Evolutionary conservation across 2,329 filamentous ascomycete genomes (phyloP).

Genomic region (Parascedosporium putredinis): DNA sequence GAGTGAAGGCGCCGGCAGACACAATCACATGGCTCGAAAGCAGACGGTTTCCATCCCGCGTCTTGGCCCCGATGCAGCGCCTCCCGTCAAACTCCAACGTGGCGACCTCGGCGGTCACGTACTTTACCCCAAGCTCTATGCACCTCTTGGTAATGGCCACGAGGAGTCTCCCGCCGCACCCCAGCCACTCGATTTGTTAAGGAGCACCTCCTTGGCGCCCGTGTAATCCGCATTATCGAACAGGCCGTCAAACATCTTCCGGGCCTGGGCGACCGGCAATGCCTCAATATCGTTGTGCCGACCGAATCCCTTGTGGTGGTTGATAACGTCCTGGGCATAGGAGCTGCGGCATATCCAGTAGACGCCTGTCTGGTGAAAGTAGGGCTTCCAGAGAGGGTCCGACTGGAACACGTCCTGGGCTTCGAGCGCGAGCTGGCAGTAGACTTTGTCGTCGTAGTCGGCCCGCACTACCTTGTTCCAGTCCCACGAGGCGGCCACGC

Average conservation of each 20-base stretch:
- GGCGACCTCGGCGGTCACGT: constrained; percentile 41
- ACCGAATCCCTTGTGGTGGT: constrained; percentile 39
- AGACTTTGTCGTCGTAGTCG: constrained; percentile 55
- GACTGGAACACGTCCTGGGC: constrained; percentile 51
- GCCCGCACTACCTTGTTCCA: constrained; percentile 64
- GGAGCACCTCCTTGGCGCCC: constrained; percentile 46
- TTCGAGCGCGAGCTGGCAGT: constrained; percentile 55
- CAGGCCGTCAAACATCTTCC: constrained; percentile 43
- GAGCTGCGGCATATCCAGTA: constrained; percentile 43
- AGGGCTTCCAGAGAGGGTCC: constrained; percentile 44
- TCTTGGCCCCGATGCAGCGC: constrained; percentile 36
- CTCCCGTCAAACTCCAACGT: constrained; percentile 36
- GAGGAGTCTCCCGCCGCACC: constrained; percentile 51
- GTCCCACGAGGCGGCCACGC: constrained; percentile 57
- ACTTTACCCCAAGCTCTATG: constrained; percentile 47
- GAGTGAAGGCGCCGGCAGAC: constrained; percentile 47
- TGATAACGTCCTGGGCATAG: constrained; percentile 38
- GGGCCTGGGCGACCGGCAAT: constrained; percentile 32
- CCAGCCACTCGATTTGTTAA: constrained; percentile 54
- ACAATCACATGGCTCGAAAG: constrained; percentile 41
- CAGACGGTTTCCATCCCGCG: constrained; percentile 31
- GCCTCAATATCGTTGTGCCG: constrained; percentile 29
- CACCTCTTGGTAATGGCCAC: constrained; percentile 40
- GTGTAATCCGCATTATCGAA: constrained; percentile 51
- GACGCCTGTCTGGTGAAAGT: constrained; percentile 51